These are phyloP conservation scores for Naganishia randhawae DNA, from an alignment of 768 basidiomycete genomes.

Conservation along the genomic window DNA sequence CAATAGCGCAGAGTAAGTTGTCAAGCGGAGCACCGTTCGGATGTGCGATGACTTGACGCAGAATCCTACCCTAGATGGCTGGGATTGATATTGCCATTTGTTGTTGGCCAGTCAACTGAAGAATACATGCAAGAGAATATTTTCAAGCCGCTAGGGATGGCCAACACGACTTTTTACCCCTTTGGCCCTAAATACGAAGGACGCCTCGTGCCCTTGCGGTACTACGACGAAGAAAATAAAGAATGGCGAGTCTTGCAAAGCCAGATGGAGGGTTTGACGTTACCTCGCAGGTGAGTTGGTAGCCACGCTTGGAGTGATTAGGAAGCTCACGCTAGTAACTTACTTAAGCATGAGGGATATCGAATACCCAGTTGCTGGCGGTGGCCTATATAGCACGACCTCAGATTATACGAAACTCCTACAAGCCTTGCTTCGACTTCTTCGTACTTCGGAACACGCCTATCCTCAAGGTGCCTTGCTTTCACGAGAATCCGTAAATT, in stretches of 20 bases:
- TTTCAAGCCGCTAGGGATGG: conserved; percentile 36
- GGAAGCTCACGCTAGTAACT: background rate
- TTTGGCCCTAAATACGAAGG: conserved; percentile 29
- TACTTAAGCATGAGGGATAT: conserved; percentile 32
- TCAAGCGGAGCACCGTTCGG: too few relatives aligned
- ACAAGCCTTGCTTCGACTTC: conserved; percentile 34
- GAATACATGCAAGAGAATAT: conserved; percentile 36
- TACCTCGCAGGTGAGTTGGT: conserved; percentile 36
- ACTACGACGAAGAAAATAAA: conserved; percentile 7
- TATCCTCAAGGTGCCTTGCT: conserved; percentile 27
- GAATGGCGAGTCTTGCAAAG: conserved; percentile 33
- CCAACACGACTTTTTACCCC: conserved; percentile 39
- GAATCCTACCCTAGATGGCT: conserved; percentile 31
- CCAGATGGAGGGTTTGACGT: conserved; percentile 34
- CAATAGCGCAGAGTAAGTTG: conserved; percentile 37
- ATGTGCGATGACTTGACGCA: background rate
- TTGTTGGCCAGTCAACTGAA: conserved; percentile 32
- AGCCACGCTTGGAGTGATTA: too few relatives aligned
- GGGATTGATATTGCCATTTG: conserved; percentile 30
- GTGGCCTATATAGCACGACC: conserved; percentile 39
- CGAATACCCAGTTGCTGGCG: conserved; percentile 44
- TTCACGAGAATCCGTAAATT: conserved; percentile 27
- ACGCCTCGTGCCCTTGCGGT: conserved; percentile 35
- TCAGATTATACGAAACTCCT: conserved; percentile 37
- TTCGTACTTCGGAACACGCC: background rate